Conservation (phyloP, 306 rosid species). For the Delonix regia region DNA sequence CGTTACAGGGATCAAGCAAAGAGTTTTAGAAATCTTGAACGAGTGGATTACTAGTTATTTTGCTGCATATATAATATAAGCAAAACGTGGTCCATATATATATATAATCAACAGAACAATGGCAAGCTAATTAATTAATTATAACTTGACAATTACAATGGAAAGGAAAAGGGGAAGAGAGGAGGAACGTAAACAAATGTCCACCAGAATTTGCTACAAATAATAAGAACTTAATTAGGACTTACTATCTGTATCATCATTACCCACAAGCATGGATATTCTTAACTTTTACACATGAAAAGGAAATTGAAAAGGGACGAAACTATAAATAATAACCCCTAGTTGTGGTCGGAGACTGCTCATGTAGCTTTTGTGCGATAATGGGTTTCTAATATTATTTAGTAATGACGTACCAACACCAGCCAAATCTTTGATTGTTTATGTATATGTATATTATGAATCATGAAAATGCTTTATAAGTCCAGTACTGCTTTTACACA, state of each 20-base stretch:
- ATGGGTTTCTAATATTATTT: not conserved
- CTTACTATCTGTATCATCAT: not conserved
- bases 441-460: not conserved
- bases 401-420: conserved; percentile 23
- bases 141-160: too few relatives aligned
- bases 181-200: too few relatives aligned
- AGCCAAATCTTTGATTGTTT: not conserved
- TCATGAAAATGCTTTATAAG: conserved; percentile 23
- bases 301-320: not conserved
- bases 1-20: not conserved
- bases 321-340: conserved; percentile 36
- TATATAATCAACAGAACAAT: too few relatives aligned
- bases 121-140: too few relatives aligned
- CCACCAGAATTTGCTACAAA: too few relatives aligned
- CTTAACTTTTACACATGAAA: not conserved
- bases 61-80: too few relatives aligned
- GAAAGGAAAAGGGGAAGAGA: too few relatives aligned
- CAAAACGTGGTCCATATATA: too few relatives aligned
- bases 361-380: not conserved
- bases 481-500: too few relatives aligned
- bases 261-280: not conserved
- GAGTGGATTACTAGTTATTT: too few relatives aligned
- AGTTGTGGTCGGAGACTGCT: conserved; percentile 22
- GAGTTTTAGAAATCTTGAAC: not conserved
- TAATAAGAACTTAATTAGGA: not conserved